These are phyloP conservation scores for Arthrobotrys sinensis DNA, from an alignment of 2,329 filamentous ascomycete species.

Conservation along the genomic window DNA sequence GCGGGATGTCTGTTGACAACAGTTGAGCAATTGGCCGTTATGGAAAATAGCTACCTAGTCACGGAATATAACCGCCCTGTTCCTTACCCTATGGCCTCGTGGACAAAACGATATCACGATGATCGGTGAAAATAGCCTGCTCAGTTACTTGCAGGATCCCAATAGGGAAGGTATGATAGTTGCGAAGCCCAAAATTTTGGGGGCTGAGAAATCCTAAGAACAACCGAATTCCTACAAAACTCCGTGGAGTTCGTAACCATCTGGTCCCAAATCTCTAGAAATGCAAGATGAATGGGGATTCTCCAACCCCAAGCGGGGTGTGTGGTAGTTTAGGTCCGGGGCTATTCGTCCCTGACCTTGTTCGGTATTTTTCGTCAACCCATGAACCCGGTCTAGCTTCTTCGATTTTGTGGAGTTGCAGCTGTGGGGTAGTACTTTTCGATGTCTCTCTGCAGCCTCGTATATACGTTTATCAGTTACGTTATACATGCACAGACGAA, in stretches of 20 bases:
- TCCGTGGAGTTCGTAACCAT: conserved; percentile 10
- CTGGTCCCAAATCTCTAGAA: conserved; percentile 19
- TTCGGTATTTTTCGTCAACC: conserved; percentile 18
- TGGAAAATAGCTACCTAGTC: conserved; percentile 34
- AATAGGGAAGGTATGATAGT: conserved; percentile 52
- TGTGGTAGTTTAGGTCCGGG: conserved; percentile 54
- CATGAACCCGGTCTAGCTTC: conserved; percentile 28
- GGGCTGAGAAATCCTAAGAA: conserved; percentile 41
- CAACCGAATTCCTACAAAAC: conserved; percentile 24
- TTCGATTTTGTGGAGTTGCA: conserved; percentile 47
- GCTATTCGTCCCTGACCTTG: conserved; percentile 33
- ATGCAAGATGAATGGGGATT: conserved; percentile 20
- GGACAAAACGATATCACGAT: conserved; percentile 39
- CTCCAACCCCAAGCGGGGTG: conserved; percentile 31
- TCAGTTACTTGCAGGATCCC: conserved; percentile 22
- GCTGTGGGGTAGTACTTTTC: conserved; percentile 51
- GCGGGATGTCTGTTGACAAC: conserved; percentile 13
- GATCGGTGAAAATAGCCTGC: conserved; percentile 23
- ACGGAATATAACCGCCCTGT: conserved; percentile 32
- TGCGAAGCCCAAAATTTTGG: conserved; percentile 5
- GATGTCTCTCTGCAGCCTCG: conserved; percentile 33
- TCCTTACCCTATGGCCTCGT: conserved; percentile 54
- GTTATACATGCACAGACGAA: conserved; percentile 30
- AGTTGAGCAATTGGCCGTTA: not conserved
- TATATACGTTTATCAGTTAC: conserved; percentile 47